Evolutionary conservation across 192 early-diverging fungal species (phyloP), one percentile per base, ranked within the genome.

Genomic region (Entomortierella beljakovae): DNA sequence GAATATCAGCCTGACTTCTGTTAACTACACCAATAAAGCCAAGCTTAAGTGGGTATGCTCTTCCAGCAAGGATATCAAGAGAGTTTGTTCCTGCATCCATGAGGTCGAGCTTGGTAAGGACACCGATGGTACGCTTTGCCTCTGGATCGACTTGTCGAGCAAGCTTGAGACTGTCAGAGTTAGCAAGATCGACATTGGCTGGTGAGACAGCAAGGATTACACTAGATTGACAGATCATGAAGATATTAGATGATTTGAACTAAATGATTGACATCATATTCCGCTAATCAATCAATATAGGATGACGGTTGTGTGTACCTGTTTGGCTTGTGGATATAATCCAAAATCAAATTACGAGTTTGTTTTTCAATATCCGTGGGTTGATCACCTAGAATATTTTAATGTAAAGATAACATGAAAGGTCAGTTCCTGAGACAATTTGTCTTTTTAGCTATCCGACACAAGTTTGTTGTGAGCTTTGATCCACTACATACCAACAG

Each of bases 71-170:
- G 37, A 92, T 91, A 49, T 94, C 93, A 33, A 94, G 80, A 37
- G 93, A 91, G 61, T 92, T 91, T 40, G 92, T 94, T 55, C 93
- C 93, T 50, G 89, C 87, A 68, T 94, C 93, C 93, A 94, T 94
- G 65, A 94, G 70, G 83, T 94, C 93, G 58, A 94, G 85, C 82
- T 94, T 94, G 46, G 93, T 93, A 57, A 94, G 79, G 9, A 94
- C 90, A 25, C 93, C 93, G 38, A 94, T 86, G 6, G 93, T 94
- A 56, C 93, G 88, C 65, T 76, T 86, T 80, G 92, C 91, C 72
- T 92, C 90, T 3, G 91, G 88, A 80, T 93, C 93, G 13, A 94
- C 93, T 68, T 94, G 92, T 52, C 92, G 90, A n/a, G 93, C 92
- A 54, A 93, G 81, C 81, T 94, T 94, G 49, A 94, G 84, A 80